phyloP scores from a whole-genome alignment of 1,139 yeast genomes.

The Kluyveromyces marxianus region DNA sequence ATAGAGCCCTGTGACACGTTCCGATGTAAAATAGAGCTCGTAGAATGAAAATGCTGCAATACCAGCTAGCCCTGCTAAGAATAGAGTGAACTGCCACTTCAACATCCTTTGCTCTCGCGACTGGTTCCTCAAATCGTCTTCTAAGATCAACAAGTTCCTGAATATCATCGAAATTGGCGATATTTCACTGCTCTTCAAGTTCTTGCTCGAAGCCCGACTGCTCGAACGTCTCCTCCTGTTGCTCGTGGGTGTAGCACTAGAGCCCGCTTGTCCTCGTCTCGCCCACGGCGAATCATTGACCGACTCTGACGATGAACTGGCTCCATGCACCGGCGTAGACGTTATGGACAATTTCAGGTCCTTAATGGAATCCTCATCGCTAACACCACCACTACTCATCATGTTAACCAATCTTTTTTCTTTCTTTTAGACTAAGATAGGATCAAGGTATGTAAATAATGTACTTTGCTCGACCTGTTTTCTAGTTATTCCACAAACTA shows the following conservation, averaged over 20 bases:
- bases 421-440: no score
- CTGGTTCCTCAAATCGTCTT: conserved; percentile 77
- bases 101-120: conserved; percentile 62
- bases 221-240: conserved; percentile 20
- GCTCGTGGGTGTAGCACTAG: conserved; percentile 1
- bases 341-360: not conserved
- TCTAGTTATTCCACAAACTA: no score
- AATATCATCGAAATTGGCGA: conserved; percentile 66
- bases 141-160: conserved; percentile 72
- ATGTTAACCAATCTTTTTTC: not conserved
- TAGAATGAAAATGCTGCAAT: conserved; percentile 33
- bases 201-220: conserved; percentile 27
- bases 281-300: not conserved
- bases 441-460: no score
- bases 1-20: conserved; percentile 17
- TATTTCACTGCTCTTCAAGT: conserved; percentile 25
- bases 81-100: conserved; percentile 66
- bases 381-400: not conserved
- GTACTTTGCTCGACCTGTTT: no score
- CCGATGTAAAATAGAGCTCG: conserved; percentile 27
- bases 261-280: not conserved
- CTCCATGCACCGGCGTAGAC: conserved; percentile 1
- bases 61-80: conserved; percentile 46
- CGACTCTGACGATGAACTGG: not conserved
- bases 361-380: conserved; percentile 2